Base-by-base conservation (phyloP, 148 eudicot genomes). In the Linanthus parryae region DNA sequence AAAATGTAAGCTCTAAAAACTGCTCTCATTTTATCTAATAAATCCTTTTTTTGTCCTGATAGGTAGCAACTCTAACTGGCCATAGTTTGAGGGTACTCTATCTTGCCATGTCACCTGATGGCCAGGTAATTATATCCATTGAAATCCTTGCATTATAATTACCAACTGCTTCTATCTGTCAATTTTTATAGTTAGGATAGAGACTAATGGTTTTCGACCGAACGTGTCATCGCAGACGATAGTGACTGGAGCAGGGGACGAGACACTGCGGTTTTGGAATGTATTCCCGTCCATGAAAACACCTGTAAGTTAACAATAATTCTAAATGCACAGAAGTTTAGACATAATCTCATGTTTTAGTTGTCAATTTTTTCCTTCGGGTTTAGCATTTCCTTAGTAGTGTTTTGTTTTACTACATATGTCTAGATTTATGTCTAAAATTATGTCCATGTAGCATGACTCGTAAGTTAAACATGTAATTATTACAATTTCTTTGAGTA, bases 191-290 rank as follows among this genome's bases (percentile, higher is more conserved):
- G 11, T 22, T n/a, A 0, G 22, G 10, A 44, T 19, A 1, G 42
- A 17, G 12, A n/a, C 51, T 46, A 25, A 47, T 9, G 14, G 11
- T 39, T 14, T 15, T n/a, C 21, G 17, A 6, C 46, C 21, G 17
- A 6, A 4, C 11, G 46, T 42, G 5, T 6, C 59, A 28, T 10
- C 66, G 67, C 75, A 90, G 95, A 88, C 99, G 19, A 88, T 92
- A 69, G 99, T 92, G 31, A 92, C 99, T 4, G 99, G 96, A 52
- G 99, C 99, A 20, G 96, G 99, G 37, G 99, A 92, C 28, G 99
- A 92, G 57, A 92, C 99, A 15, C 61, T 88, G 30, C 59, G 99
- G 35, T 92, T 92, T 61, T 92, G 99, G 99, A 92, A 88, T 64
- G 71, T 92, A 35, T 92, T 92, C 74, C 99, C 99, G 40, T 92